These are phyloP conservation scores for Hyphopichia wangnamkhiaoensis DNA, from an alignment of 1,139 yeast genomes.

Conservation along the genomic window DNA sequence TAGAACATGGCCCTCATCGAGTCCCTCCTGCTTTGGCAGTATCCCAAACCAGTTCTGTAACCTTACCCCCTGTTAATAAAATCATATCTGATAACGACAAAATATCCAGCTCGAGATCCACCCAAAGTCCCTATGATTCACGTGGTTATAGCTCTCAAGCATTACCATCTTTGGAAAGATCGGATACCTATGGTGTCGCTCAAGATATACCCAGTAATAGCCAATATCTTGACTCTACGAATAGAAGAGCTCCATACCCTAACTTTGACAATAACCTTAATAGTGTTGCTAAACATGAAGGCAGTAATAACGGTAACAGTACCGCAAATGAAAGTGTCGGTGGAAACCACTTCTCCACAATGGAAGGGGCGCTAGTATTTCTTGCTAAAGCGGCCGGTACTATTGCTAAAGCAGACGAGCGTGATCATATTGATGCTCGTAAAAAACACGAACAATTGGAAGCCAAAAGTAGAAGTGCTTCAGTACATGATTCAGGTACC, in stretches of 20 bases:
- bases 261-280: background rate
- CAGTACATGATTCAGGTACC: too few species aligned
- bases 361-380: constrained; percentile 69
- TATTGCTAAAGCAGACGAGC: constrained; percentile 64
- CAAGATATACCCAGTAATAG: background rate
- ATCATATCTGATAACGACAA: background rate
- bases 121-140: background rate
- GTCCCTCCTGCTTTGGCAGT: background rate
- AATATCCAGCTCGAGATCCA: background rate
- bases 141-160: background rate
- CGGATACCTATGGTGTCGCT: too few species aligned
- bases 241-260: background rate
- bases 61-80: constrained; percentile 1
- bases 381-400: constrained; percentile 77
- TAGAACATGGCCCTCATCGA: background rate
- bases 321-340: constrained; percentile 6
- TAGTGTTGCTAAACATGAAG: background rate
- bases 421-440: constrained; percentile 68
- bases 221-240: background rate
- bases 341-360: constrained; percentile 40
- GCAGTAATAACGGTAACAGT: background rate
- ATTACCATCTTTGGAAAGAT: background rate
- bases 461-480: constrained; percentile 9
- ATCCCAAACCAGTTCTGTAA: background rate
- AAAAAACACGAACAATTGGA: constrained; percentile 53